A percentile compares a stretch with the other conserved stretches of the same genome.
These are phyloP conservation scores for Allium cepa DNA, from an alignment of 106 monocot species.

Conservation along the genomic window DNA sequence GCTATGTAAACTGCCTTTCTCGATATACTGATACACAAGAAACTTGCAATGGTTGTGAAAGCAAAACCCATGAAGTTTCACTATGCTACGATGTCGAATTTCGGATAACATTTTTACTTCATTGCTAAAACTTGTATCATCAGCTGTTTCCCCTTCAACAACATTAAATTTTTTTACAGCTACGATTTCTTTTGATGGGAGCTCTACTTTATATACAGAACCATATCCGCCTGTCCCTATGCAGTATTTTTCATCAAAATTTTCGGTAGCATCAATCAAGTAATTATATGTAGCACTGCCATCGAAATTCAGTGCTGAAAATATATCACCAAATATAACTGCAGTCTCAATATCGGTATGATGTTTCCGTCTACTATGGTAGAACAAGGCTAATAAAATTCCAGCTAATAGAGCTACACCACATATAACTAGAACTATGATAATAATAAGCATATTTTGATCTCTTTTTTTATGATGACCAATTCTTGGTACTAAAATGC, in stretches of 20 bases:
- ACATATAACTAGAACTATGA: neutral
- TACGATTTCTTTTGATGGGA: conserved; percentile 5
- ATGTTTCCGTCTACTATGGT: neutral
- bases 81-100: conserved; percentile 21
- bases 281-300: conserved; percentile 10
- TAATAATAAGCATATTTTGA: neutral
- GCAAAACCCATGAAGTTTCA: conserved; percentile 27
- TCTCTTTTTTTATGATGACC: neutral
- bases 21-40: conserved; percentile 24
- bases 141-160: neutral
- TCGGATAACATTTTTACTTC: conserved; percentile 8
- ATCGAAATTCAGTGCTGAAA: conserved; percentile 6
- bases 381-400: neutral
- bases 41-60: neutral
- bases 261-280: conserved; percentile 15
- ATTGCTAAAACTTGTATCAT: conserved; percentile 13
- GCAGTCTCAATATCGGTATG: neutral
- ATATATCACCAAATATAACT: conserved; percentile 6
- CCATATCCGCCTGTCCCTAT: conserved; percentile 23
- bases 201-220: conserved; percentile 10
- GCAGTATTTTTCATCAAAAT: conserved; percentile 21
- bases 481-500: neutral
- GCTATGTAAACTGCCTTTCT: conserved; percentile 14
- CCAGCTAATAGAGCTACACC: neutral
- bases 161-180: conserved; percentile 22